Evolutionary conservation across 495 filamentous ascomycete species (phyloP).

Genomic region (Bacidia rubella): DNA sequence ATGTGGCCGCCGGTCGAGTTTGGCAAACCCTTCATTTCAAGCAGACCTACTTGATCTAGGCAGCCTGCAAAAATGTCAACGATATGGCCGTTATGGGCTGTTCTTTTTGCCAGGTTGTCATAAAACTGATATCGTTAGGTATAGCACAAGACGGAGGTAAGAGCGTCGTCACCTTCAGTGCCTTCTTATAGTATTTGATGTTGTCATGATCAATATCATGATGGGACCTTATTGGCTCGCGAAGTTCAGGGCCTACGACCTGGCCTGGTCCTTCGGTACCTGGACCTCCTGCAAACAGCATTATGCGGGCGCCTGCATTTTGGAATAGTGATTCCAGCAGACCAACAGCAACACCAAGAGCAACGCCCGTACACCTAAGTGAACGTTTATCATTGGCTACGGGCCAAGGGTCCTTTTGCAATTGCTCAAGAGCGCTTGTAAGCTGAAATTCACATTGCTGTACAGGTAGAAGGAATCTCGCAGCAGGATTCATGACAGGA

Average conservation of each 20-base stretch:
- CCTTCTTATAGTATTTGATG: constrained; percentile 99
- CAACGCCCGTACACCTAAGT: constrained; percentile 89
- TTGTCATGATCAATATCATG: constrained; percentile 98
- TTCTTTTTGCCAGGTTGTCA: constrained; percentile 88
- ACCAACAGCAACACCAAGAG: constrained; percentile 86
- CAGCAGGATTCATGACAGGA: constrained; percentile 61
- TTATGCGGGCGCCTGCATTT: constrained; percentile 87
- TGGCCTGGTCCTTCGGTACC: constrained; percentile 93
- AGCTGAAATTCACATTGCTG: constrained; percentile 97
- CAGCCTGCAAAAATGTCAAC: constrained; percentile 98
- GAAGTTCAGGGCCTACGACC: constrained; percentile 93
- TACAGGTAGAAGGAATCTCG: constrained; percentile 87
- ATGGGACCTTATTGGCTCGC: constrained; percentile 95
- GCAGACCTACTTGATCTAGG: constrained; percentile 90
- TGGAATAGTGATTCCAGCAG: constrained; percentile 89
- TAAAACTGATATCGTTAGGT: constrained; percentile 61
- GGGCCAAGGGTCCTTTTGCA: constrained; percentile 97
- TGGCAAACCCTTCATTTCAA: constrained; percentile 97
- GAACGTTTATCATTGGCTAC: constrained; percentile 88
- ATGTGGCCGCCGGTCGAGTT: constrained; percentile 97
- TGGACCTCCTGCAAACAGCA: constrained; percentile 92
- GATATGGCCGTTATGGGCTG: constrained; percentile 91
- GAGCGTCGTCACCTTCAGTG: constrained; percentile 59
- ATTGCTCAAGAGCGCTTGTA: constrained; percentile 88
- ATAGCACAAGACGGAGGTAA: neutral